phyloP scores from a whole-genome alignment of 2,329 filamentous ascomycete species.

The Aspergillus novoparasiticus region DNA sequence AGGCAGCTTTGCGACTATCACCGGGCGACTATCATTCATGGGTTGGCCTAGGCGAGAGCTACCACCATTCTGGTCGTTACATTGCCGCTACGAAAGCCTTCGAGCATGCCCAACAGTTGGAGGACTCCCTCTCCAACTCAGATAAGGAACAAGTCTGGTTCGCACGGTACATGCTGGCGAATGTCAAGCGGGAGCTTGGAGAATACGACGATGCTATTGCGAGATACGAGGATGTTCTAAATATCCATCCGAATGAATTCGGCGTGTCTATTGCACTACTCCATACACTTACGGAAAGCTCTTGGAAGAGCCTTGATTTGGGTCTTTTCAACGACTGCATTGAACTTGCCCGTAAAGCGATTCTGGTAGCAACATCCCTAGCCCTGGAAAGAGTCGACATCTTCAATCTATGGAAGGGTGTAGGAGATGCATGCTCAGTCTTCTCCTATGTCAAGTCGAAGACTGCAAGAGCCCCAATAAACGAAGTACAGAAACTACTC shows the following conservation, averaged over 20 bases:
- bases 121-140: conserved; percentile 59
- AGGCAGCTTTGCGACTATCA: conserved; percentile 80
- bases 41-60: conserved; percentile 96
- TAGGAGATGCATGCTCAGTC: conserved; percentile 84
- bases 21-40: conserved; percentile 92
- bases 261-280: conserved; percentile 85
- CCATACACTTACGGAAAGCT: conserved; percentile 83
- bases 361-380: conserved; percentile 68
- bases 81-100: conserved; percentile 94
- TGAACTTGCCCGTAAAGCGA: conserved; percentile 68
- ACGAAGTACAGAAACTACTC: conserved; percentile 61
- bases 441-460: conserved; percentile 78
- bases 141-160: conserved; percentile 81
- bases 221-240: conserved; percentile 74
- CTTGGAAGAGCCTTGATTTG: conserved; percentile 74
- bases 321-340: conserved; percentile 85
- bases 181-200: conserved; percentile 90
- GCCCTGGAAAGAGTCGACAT: conserved; percentile 64
- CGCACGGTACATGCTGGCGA: conserved; percentile 93
- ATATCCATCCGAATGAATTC: conserved; percentile 70
- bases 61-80: conserved; percentile 89
- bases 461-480: conserved; percentile 62
- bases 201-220: conserved; percentile 80
- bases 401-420: conserved; percentile 94
- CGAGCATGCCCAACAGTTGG: conserved; percentile 76